Percentiles rank a stretch among this genome's conserved stretches.
These are phyloP conservation scores for Alliaria petiolata DNA, from an alignment of 345 rosid species.

Conservation along the genomic window DNA sequence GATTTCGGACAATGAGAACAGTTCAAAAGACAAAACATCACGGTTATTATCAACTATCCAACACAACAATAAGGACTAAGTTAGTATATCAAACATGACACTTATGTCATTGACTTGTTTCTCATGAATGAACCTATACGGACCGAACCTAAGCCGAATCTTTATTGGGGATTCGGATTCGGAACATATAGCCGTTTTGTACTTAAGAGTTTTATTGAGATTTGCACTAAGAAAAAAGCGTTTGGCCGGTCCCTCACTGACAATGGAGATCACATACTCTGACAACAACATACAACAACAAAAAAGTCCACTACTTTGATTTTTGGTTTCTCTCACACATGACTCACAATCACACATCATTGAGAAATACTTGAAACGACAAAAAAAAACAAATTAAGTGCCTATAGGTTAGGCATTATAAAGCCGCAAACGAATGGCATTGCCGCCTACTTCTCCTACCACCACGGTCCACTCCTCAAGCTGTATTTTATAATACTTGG, in stretches of 20 bases:
- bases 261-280: conserved; percentile 30
- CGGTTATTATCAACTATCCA: too few relatives aligned
- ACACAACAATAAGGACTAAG: background rate
- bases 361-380: conserved; percentile 9
- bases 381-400: conserved; percentile 14
- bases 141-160: background rate
- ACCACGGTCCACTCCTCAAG: background rate
- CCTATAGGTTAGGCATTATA: conserved; percentile 21
- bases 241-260: conserved; percentile 33
- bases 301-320: conserved; percentile 20
- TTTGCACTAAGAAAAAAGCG: background rate
- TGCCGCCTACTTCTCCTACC: conserved; percentile 14
- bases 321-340: conserved; percentile 17
- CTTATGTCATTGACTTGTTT: background rate
- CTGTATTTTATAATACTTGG: background rate
- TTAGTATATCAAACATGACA: background rate
- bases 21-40: background rate
- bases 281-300: conserved; percentile 25
- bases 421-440: conserved; percentile 12
- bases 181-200: background rate
- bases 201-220: background rate
- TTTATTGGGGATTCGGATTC: background rate
- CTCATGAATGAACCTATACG: too few relatives aligned
- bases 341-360: conserved; percentile 9
- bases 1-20: background rate